Conservation (phyloP, 768 basidiomycete genomes). For the Trametes punicea region DNA sequence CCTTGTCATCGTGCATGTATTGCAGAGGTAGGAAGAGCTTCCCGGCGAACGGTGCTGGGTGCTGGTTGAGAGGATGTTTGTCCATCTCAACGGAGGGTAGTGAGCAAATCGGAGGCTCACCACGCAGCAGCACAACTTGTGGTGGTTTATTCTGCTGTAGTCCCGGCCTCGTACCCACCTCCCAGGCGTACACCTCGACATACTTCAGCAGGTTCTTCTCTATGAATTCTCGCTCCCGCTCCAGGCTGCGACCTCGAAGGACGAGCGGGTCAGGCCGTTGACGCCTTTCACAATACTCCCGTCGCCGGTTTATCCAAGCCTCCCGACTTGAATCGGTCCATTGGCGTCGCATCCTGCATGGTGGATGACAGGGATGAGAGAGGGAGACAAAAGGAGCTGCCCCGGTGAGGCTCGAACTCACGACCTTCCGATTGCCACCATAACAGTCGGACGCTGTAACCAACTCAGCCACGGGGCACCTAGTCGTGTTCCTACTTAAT, state of each 20-base stretch:
- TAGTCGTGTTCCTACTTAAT: background rate
- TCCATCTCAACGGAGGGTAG: background rate
- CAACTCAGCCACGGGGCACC: conserved; percentile 74
- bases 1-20: background rate
- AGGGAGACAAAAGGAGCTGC: conserved; percentile 12
- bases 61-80: background rate
- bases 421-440: conserved; percentile 53
- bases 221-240: no score
- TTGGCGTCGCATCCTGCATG: conserved; percentile 20
- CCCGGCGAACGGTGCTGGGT: background rate
- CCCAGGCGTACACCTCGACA: no score
- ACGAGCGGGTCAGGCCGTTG: background rate
- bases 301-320: background rate
- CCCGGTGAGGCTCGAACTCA: conserved; percentile 66
- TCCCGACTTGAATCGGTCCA: background rate
- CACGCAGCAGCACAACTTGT: background rate
- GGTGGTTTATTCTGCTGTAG: background rate
- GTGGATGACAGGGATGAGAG: background rate
- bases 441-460: conserved; percentile 80
- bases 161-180: no score
- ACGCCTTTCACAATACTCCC: no score
- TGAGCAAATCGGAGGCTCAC: background rate
- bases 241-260: background rate
- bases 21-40: background rate
- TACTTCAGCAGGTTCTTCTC: no score